Conservation (phyloP, 1,284 basidiomycete species). For the Trametes polyzona region DNA sequence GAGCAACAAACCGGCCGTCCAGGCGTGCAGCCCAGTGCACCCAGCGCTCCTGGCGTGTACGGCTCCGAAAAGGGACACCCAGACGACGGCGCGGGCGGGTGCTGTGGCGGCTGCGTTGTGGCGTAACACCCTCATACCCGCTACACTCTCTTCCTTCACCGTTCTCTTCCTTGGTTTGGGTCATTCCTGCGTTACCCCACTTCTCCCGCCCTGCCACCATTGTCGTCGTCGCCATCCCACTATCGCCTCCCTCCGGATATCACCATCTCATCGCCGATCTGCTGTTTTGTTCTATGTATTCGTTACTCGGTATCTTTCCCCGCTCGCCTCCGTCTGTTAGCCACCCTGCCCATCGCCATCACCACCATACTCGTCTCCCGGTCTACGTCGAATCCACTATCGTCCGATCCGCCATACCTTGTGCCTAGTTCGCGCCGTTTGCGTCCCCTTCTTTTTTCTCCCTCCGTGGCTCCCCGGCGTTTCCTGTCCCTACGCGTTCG, state of each 20-base stretch:
- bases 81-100: conserved; percentile 62
- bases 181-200: conserved; percentile 23
- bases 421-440: conserved; percentile 10
- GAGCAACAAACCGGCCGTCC: conserved; percentile 69
- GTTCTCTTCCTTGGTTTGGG: conserved; percentile 13
- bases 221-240: conserved; percentile 4
- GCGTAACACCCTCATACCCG: conserved; percentile 27
- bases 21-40: conserved; percentile 46
- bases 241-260: conserved; percentile 16
- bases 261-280: conserved; percentile 25
- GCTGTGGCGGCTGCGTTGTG: conserved; percentile 77
- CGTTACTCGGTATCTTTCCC: conserved; percentile 12
- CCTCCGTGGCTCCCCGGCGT: conserved; percentile 2
- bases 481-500: conserved; percentile 10
- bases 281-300: conserved; percentile 25
- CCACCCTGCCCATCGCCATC: background rate
- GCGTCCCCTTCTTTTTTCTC: background rate
- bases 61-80: conserved; percentile 47
- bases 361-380: background rate
- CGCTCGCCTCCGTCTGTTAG: background rate
- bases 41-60: conserved; percentile 51
- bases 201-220: conserved; percentile 8
- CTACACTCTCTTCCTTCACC: background rate
- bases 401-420: conserved; percentile 6
- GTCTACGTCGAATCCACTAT: background rate